phyloP scores from a whole-genome alignment of 2,329 filamentous ascomycete species.

The Zasmidium cellare region DNA sequence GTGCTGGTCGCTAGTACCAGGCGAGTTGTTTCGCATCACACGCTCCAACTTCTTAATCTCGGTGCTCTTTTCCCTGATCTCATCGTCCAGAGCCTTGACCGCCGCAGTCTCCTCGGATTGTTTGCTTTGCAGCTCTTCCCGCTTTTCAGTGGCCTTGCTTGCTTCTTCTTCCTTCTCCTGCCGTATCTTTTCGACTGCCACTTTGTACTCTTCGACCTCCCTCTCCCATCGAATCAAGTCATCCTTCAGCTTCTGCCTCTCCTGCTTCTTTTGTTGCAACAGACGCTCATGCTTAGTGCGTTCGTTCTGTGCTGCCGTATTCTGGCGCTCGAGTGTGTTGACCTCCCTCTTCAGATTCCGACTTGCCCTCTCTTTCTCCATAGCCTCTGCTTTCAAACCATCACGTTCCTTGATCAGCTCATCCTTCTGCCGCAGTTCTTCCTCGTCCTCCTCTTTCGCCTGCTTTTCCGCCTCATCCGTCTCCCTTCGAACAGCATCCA shows the following conservation, averaged over 20 bases:
- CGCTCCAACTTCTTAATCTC: conserved; percentile 73
- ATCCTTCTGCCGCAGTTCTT: conserved; percentile 46
- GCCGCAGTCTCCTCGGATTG: conserved; percentile 43
- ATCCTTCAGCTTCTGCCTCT: conserved; percentile 68
- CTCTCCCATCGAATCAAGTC: conserved; percentile 69
- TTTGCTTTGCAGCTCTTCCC: conserved; percentile 42
- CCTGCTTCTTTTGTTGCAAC: conserved; percentile 67
- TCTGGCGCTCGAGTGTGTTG: conserved; percentile 75
- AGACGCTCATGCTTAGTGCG: conserved; percentile 74
- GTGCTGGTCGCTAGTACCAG: conserved; percentile 23
- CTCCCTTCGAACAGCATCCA: conserved; percentile 78
- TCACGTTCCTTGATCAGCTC: conserved; percentile 73
- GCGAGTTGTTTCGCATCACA: conserved; percentile 58
- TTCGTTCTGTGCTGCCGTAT: conserved; percentile 76
- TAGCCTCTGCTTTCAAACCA: conserved; percentile 72
- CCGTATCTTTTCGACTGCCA: conserved; percentile 45
- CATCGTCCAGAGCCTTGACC: conserved; percentile 67
- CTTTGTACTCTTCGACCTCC: conserved; percentile 58
- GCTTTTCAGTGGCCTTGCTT: conserved; percentile 38
- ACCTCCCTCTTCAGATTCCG: conserved; percentile 80
- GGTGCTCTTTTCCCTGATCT: conserved; percentile 69
- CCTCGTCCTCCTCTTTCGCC: conserved; percentile 61
- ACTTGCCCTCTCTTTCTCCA: conserved; percentile 88
- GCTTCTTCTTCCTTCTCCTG: conserved; percentile 40
- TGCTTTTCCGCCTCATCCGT: conserved; percentile 75